phyloP scores from a whole-genome alignment of 176 grass and related monocot genomes.

The Chrysopogon serrulatus region DNA sequence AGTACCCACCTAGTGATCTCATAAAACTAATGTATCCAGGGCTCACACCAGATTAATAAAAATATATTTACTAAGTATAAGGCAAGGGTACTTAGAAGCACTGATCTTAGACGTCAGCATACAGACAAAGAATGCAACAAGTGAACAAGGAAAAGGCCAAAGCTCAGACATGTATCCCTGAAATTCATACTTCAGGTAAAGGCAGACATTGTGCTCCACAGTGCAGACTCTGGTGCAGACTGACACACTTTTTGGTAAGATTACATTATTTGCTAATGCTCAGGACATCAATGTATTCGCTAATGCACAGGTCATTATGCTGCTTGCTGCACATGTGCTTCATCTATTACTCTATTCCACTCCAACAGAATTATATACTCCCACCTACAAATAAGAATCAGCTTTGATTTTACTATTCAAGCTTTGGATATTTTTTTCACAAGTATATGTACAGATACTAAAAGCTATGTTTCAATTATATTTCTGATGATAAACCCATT shows the following conservation, averaged over 20 bases:
- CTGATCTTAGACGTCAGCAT: not conserved
- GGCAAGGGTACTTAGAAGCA: not conserved
- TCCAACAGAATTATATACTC: not conserved
- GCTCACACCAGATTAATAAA: not conserved
- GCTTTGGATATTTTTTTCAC: not conserved
- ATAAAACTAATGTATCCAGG: not conserved
- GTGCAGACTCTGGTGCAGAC: not conserved
- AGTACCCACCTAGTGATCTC: not conserved
- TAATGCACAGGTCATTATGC: not conserved
- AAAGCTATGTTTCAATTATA: not conserved
- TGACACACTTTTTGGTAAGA: not conserved
- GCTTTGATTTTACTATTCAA: not conserved
- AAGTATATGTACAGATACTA: not conserved
- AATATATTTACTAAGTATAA: not conserved
- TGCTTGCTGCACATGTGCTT: not conserved
- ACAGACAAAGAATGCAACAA: not conserved
- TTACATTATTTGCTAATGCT: not conserved
- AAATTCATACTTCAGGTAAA: constrained; percentile 8
- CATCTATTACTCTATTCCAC: not conserved
- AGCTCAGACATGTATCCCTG: not conserved
- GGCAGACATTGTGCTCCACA: not conserved
- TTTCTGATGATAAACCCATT: not conserved
- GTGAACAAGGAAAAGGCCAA: not conserved
- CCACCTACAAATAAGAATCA: not conserved
- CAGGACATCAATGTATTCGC: not conserved